These are phyloP conservation scores for Globisporangium mamillatum DNA, from an alignment of 352 stramenopile species.

Conservation along the genomic window DNA sequence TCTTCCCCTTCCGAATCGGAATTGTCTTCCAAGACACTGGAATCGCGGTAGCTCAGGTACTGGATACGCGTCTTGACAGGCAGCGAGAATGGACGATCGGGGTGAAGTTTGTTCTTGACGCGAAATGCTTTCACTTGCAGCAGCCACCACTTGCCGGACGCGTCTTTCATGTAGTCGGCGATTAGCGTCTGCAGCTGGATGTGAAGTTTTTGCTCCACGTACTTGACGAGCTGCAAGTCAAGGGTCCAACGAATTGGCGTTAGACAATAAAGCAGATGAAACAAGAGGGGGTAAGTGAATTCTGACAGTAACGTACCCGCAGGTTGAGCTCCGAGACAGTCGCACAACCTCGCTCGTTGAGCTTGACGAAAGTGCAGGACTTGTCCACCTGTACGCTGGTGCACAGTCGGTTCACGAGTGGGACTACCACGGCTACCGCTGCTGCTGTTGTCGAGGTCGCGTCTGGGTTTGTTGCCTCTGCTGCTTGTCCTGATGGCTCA, in stretches of 20 bases:
- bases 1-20: conserved; percentile 48
- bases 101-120: conserved; percentile 33
- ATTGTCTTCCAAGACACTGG: conserved; percentile 60
- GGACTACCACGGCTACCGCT: conserved; percentile 12
- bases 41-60: conserved; percentile 68
- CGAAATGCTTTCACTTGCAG: conserved; percentile 81
- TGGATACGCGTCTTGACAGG: conserved; percentile 35
- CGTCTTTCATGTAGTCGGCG: conserved; percentile 72
- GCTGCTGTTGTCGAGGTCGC: conserved; percentile 15
- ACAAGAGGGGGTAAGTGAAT: neutral
- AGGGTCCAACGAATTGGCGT: neutral
- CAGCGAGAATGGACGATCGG: conserved; percentile 39
- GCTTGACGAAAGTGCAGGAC: conserved; percentile 74
- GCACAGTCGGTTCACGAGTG: conserved; percentile 52
- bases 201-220: conserved; percentile 60
- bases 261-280: neutral
- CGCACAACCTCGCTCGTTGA: conserved; percentile 68
- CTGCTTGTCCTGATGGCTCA: conserved; percentile 8
- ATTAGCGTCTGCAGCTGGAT: conserved; percentile 66
- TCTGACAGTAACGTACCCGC: conserved; percentile 29
- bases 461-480: conserved; percentile 1
- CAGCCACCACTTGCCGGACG: conserved; percentile 66
- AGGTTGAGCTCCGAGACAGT: conserved; percentile 66
- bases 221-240: conserved; percentile 58
- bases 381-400: conserved; percentile 66